Evolutionary conservation across 805 yeast species (phyloP).

Genomic region (Lipomyces lipofer): DNA sequence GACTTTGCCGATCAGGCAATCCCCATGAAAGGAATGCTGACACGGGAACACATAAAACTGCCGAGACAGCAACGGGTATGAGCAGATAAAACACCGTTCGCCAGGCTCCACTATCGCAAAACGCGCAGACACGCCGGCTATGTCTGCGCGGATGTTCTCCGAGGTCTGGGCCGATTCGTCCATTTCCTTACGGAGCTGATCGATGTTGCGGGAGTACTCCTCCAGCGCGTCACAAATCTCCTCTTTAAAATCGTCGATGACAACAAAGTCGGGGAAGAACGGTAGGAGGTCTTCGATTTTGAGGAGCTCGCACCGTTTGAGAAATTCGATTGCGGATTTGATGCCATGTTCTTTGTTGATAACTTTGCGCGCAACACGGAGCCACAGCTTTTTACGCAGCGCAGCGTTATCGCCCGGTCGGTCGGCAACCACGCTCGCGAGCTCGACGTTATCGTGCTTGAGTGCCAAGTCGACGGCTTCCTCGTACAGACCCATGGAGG

Average conservation of each 20-base stretch:
- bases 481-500: conserved; percentile 67
- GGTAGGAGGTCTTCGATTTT: conserved; percentile 82
- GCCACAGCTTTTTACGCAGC: conserved; percentile 71
- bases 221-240: conserved; percentile 82
- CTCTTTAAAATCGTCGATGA: conserved; percentile 78
- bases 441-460: conserved; percentile 55
- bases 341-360: conserved; percentile 39
- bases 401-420: conserved; percentile 51
- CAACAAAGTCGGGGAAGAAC: conserved; percentile 77
- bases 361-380: conserved; percentile 58
- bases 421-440: conserved; percentile 60
- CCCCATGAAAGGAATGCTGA: conserved; percentile 84
- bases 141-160: conserved; percentile 59
- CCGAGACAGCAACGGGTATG: conserved; percentile 65
- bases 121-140: conserved; percentile 51
- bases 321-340: conserved; percentile 36
- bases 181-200: conserved; percentile 70
- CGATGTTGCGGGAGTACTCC: conserved; percentile 65
- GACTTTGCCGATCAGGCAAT: conserved; percentile 70
- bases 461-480: conserved; percentile 80
- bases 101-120: conserved; percentile 77
- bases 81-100: conserved; percentile 74
- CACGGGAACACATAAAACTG: conserved; percentile 86
- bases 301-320: conserved; percentile 39
- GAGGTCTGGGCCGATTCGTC: conserved; percentile 64